These are phyloP conservation scores for Syncephalastrum monosporum DNA, from an alignment of 371 early-diverging fungal genomes.

Conservation along the genomic window DNA sequence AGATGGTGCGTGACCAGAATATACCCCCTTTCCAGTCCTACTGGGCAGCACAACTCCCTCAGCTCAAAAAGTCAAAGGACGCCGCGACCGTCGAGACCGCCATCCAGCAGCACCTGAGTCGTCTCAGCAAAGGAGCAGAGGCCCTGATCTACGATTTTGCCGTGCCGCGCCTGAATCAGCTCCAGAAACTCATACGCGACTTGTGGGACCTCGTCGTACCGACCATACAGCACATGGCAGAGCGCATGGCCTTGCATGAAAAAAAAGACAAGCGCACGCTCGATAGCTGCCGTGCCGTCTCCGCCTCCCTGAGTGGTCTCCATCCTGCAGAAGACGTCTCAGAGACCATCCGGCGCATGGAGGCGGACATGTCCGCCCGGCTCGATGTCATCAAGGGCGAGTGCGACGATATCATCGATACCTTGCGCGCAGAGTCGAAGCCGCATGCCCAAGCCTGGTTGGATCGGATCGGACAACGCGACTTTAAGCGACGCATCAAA, in stretches of 20 bases:
- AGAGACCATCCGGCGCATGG: slow-evolving; percentile 15
- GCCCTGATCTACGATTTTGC: slow-evolving; percentile 32
- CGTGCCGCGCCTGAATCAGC: slow-evolving; percentile 22
- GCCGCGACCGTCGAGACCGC: slow-evolving; percentile 56
- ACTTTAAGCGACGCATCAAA: slow-evolving; percentile 58
- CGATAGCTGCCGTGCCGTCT: slow-evolving; percentile 25
- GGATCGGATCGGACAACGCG: slow-evolving; percentile 64
- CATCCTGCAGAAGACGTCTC: slow-evolving; percentile 25
- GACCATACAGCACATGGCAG: slow-evolving; percentile 40
- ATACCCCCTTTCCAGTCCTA: slow-evolving; percentile 29
- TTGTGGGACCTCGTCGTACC: slow-evolving; percentile 40
- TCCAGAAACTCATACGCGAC: slow-evolving; percentile 26
- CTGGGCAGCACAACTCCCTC: slow-evolving; percentile 18
- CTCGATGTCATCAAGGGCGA: slow-evolving; percentile 42
- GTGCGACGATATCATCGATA: slow-evolving; percentile 34
- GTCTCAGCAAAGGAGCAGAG: slow-evolving; percentile 13
- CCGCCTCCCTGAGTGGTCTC: slow-evolving; percentile 19
- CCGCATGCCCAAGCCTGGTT: slow-evolving; percentile 53
- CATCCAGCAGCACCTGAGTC: slow-evolving; percentile 50
- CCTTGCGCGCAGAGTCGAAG: slow-evolving; percentile 29
- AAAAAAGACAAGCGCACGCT: slow-evolving; percentile 16
- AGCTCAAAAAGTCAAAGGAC: slow-evolving; percentile 10
- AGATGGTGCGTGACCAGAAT: slow-evolving; percentile 26
- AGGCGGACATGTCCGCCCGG: slow-evolving; percentile 14
- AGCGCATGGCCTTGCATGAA: slow-evolving; percentile 30